Base-by-base conservation (phyloP, 352 stramenopile genomes). In the Globisporangium solare region DNA sequence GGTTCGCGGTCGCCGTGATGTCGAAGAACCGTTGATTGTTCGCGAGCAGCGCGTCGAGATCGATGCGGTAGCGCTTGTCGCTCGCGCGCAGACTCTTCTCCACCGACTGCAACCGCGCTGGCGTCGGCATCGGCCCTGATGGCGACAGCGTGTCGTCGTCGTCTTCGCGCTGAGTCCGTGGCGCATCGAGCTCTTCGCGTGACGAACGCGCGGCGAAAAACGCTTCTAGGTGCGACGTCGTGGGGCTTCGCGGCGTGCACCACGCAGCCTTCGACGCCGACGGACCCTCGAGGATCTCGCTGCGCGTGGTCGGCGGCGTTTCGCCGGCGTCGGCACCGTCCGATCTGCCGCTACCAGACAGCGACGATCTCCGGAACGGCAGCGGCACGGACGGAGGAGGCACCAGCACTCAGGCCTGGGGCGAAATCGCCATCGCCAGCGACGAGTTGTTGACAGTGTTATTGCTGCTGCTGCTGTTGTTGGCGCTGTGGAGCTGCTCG, bases 21-120 rank as follows among this genome's bases (percentile, higher is more conserved):
- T 88, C 78, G 6, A 90, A 48, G 47, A 88, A 88, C 52, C 83
- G 88, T 50, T 73, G 63, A 35, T 76, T 79, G 27, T 72, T 70
- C 1, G 70, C 53, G 15, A 56, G 43, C 5, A 90, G 65, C 13
- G 61, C 52, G 15, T 79, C 59, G 46, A 88, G 60, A 37, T 91
- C 73, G 20, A 91, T 52, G 18, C 51, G 57, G 60, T 86, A 88
- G 18, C 71, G 65, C 53, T 79, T 64, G 42, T 79, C 70, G 0
- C 68, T 70, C 20, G 64, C 58, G 17, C 60, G 62, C 27, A 89
- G 68, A 4, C 32, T 74, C 27, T 78, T 68, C 53, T 89, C 73
- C 17, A 83, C 62, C 0, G 70, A 70, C 51, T 71, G 58, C 21
- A 89, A 63, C 1, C 74, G 70, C 27, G 69, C 31, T 11, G 76